Base-by-base conservation (phyloP, 305 asterid species). In the Andrographis paniculata region DNA sequence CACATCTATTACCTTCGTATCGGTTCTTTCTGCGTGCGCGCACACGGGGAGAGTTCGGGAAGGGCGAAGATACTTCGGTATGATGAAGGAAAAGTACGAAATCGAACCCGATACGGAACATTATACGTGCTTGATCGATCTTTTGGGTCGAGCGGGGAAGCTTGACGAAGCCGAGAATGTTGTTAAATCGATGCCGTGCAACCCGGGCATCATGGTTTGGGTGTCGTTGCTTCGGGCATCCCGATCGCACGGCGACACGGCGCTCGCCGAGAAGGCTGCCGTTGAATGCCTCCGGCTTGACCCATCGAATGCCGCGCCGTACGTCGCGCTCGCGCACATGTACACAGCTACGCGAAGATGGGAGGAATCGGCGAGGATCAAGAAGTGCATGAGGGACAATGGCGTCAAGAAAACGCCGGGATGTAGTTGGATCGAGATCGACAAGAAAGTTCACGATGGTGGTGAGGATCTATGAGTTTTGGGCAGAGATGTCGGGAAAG, bases 31-130 rank as follows among this genome's bases (percentile, higher is more conserved):
- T 48, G 80, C 85, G 4, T 85, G 95, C 46, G 76, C 80, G 14
- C 87, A 81, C 56, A 78, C 87, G 0, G 87, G 91, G 39, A 71
- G 71, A 64, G 85, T 79, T 33, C 85, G 72, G 59, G 85, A 85
- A 57, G 95, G 85, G 17, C 30, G 67, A 50, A 70, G 61, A 38
- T 76, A 72, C 59, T 81, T 81, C 43, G n/a, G 45, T 17, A 45
- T 72, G 63, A 81, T 85, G 95, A 70, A 63, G 8, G 81, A 70
- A 37, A 59, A 49, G 48, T 81, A 74, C 44, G 47, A 60, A 36
- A 72, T 81, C 27, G 67, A 74, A 58, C 78, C 87, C 5, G 80
- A 81, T 56, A 58, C 56, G 5, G 82, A 74, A 49, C 95, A 85
- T 33, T 85, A 78, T 41, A 51, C 80, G 2, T 85, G 95, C 65